A percentile compares a stretch with the other conserved stretches of the same genome.
Conservation (phyloP, 331 rosid species). For the Rosa hybrid region DNA sequence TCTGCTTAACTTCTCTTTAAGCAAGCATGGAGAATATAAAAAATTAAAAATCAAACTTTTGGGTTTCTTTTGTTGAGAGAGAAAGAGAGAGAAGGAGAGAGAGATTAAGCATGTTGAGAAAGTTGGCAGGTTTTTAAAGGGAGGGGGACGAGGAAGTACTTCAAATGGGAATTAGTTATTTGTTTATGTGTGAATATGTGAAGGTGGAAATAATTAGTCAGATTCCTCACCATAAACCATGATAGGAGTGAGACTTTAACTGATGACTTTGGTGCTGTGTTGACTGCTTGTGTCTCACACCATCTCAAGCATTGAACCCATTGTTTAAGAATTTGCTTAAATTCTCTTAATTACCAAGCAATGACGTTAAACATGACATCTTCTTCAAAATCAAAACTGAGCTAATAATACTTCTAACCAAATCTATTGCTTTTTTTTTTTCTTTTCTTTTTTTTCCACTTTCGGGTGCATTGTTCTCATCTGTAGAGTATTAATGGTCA, state of each 20-base stretch:
- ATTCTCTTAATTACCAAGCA: background rate
- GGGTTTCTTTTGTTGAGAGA: background rate
- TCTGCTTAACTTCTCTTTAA: conserved; percentile 14
- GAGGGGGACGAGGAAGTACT: background rate
- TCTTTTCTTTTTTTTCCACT: too few relatives aligned
- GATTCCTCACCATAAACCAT: conserved; percentile 15
- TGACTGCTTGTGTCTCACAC: conserved; percentile 28
- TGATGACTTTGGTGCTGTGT: conserved; percentile 19
- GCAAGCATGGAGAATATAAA: conserved; percentile 18
- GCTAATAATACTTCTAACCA: background rate
- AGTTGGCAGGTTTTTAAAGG: conserved; percentile 26
- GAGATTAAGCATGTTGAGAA: conserved; percentile 15
- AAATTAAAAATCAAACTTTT: conserved; percentile 14
- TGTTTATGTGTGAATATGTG: conserved; percentile 19
- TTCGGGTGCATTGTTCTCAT: too few relatives aligned
- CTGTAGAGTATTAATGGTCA: too few relatives aligned
- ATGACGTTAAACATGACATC: conserved; percentile 1
- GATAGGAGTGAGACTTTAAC: conserved; percentile 24
- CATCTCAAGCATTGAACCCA: conserved; percentile 4
- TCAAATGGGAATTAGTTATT: background rate
- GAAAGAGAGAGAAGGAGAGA: background rate
- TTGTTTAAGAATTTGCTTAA: background rate
- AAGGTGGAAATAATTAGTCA: conserved; percentile 28
- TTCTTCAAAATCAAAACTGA: background rate
- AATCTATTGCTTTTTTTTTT: too few relatives aligned